Conservation (phyloP, 306 rosid species). For the Carpinus viminea region DNA sequence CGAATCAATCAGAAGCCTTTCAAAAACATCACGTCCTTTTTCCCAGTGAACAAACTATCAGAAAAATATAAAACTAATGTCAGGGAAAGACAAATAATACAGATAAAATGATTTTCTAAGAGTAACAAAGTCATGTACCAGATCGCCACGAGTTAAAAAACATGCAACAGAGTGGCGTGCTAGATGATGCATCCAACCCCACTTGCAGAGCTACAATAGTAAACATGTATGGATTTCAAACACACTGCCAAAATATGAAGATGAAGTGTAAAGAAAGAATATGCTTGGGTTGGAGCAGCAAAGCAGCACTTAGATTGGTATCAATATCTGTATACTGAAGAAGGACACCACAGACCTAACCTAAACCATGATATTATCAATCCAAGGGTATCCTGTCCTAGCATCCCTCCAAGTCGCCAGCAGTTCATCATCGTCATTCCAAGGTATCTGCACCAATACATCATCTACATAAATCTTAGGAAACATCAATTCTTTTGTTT, state of each 20-base stretch:
- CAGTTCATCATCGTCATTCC: slow-evolving; percentile 74
- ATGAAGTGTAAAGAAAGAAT: neutral
- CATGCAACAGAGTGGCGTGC: slow-evolving; percentile 95
- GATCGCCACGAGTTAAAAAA: slow-evolving; percentile 91
- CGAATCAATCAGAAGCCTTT: slow-evolving; percentile 92
- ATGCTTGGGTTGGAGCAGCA: neutral
- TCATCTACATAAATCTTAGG: neutral
- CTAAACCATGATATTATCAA: slow-evolving; percentile 93
- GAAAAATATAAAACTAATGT: slow-evolving; percentile 23
- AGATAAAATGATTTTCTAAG: no score
- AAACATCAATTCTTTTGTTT: neutral
- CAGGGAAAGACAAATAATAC: slow-evolving; percentile 12
- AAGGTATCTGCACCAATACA: slow-evolving; percentile 62
- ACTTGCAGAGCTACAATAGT: slow-evolving; percentile 69
- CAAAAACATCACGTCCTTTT: slow-evolving; percentile 92
- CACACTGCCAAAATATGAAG: slow-evolving; percentile 10
- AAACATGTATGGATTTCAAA: slow-evolving; percentile 23
- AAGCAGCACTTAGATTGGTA: slow-evolving; percentile 6
- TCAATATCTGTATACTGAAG: slow-evolving; percentile 10
- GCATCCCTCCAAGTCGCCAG: slow-evolving; percentile 89
- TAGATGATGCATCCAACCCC: slow-evolving; percentile 99
- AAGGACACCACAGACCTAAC: slow-evolving; percentile 42
- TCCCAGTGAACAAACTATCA: slow-evolving; percentile 89
- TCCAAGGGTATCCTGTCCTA: slow-evolving; percentile 97
- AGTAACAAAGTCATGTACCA: slow-evolving; percentile 48